Conservation (phyloP, 2,329 filamentous ascomycete species). For the Rhinocladiella similis region DNA sequence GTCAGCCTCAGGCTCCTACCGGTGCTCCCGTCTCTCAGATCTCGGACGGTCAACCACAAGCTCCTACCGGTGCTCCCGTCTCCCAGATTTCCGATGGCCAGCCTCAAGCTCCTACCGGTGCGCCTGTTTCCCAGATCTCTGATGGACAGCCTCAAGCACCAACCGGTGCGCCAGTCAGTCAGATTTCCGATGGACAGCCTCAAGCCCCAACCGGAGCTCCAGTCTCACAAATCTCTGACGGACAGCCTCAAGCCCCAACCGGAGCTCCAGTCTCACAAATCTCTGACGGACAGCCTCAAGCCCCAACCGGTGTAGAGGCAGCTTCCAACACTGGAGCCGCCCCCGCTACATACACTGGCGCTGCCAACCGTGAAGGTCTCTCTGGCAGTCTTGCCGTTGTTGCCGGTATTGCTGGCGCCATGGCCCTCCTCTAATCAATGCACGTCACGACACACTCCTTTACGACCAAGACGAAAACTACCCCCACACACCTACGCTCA, state of each 20-base stretch:
- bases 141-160: constrained; percentile 25
- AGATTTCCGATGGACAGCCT: constrained; percentile 34
- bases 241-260: constrained; percentile 50
- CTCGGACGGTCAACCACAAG: constrained; percentile 36
- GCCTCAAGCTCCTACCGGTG: constrained; percentile 30
- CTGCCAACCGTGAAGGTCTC: constrained; percentile 19
- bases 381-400: constrained; percentile 21
- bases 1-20: constrained; percentile 19
- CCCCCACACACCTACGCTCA: not conserved
- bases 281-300: constrained; percentile 53
- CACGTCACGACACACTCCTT: not conserved
- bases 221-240: constrained; percentile 25
- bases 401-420: constrained; percentile 24
- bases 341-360: constrained; percentile 23
- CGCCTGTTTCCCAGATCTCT: constrained; percentile 37
- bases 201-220: constrained; percentile 34
- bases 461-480: not conserved
- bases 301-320: constrained; percentile 5
- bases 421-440: constrained; percentile 13
- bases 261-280: constrained; percentile 36
- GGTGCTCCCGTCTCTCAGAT: constrained; percentile 30
- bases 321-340: constrained; percentile 28
- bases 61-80: constrained; percentile 19
- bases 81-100: constrained; percentile 21
- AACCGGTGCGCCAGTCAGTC: constrained; percentile 35